Percentiles rank a stretch among this genome's conserved stretches.
phyloP scores from a whole-genome alignment of 352 stramenopile genomes.

The Phytophthora crassamura region DNA sequence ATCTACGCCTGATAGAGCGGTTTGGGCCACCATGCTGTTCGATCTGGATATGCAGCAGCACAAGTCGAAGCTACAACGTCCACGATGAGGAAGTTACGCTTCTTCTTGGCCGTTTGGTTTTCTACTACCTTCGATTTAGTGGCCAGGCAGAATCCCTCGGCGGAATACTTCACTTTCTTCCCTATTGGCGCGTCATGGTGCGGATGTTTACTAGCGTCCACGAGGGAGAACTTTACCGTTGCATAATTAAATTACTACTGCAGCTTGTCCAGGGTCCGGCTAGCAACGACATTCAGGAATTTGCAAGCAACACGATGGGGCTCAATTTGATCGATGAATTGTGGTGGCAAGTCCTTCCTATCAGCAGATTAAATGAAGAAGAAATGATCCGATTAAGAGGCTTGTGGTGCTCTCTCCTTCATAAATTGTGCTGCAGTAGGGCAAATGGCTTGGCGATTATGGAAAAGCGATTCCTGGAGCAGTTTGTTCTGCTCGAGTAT shows the following conservation, averaged over 20 bases:
- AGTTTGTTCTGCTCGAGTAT: slow-evolving; percentile 9
- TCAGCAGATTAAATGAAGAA: background rate
- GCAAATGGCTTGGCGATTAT: slow-evolving; percentile 18
- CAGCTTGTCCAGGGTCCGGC: slow-evolving; percentile 6
- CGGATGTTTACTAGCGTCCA: slow-evolving; percentile 10
- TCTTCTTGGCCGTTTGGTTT: slow-evolving; percentile 4
- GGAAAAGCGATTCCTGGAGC: slow-evolving; percentile 15
- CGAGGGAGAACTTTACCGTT: background rate
- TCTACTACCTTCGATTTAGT: background rate
- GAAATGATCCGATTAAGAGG: background rate
- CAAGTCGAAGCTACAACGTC: background rate
- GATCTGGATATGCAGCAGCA: slow-evolving; percentile 15
- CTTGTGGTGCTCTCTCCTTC: slow-evolving; percentile 24
- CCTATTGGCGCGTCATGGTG: slow-evolving; percentile 21
- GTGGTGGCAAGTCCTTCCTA: slow-evolving; percentile 14
- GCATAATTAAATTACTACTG: slow-evolving; percentile 8
- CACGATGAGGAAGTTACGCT: background rate
- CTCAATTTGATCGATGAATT: slow-evolving; percentile 25
- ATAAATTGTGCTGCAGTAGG: slow-evolving; percentile 16
- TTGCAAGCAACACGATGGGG: slow-evolving; percentile 1
- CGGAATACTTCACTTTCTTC: background rate
- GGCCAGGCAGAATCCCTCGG: background rate
- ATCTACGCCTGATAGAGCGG: background rate
- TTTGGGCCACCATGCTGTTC: background rate
- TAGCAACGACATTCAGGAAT: background rate